Evolutionary conservation across 2,329 filamentous ascomycete genomes (phyloP).

Genomic region (Penicillium hesseltinei): DNA sequence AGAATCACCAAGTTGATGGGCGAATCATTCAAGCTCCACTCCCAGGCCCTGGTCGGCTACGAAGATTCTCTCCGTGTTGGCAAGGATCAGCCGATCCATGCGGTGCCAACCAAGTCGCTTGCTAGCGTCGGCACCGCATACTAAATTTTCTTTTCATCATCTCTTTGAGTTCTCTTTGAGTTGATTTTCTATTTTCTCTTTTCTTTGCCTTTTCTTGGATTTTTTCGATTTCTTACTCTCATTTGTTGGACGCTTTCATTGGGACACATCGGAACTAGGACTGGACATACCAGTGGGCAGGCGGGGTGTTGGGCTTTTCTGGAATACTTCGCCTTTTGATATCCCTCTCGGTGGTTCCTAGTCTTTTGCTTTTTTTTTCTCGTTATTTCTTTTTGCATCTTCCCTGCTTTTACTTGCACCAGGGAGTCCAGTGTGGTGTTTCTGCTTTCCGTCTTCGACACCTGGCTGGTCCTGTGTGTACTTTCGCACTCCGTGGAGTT

Average conservation of each 20-base stretch:
- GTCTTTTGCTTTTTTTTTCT: slow-evolving; percentile 25
- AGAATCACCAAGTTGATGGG: slow-evolving; percentile 78
- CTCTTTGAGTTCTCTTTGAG: slow-evolving; percentile 9
- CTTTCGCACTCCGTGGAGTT: slow-evolving; percentile 43
- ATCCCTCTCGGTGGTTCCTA: slow-evolving; percentile 35
- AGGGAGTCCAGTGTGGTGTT: slow-evolving; percentile 48
- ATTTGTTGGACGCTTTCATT: slow-evolving; percentile 40
- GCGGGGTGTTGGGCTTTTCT: slow-evolving; percentile 33
- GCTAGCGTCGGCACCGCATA: slow-evolving; percentile 45
- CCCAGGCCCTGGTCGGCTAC: slow-evolving; percentile 90
- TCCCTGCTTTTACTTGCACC: slow-evolving; percentile 35
- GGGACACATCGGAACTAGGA: slow-evolving; percentile 41
- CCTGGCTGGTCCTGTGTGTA: slow-evolving; percentile 50
- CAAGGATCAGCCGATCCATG: slow-evolving; percentile 44
- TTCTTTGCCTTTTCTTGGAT: slow-evolving; percentile 24
- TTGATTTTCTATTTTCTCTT: slow-evolving; percentile 22
- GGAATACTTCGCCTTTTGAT: slow-evolving; percentile 31
- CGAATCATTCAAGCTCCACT: slow-evolving; percentile 95
- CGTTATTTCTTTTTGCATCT: slow-evolving; percentile 30
- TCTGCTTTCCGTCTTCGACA: slow-evolving; percentile 40
- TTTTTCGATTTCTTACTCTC: slow-evolving; percentile 31
- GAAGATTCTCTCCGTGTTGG: slow-evolving; percentile 61
- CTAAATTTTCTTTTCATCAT: slow-evolving; percentile 28
- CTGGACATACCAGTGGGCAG: slow-evolving; percentile 36
- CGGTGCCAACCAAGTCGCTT: slow-evolving; percentile 45